These are phyloP conservation scores for Talaromyces verruculosus DNA, from an alignment of 2,329 filamentous ascomycete genomes.

Conservation along the genomic window DNA sequence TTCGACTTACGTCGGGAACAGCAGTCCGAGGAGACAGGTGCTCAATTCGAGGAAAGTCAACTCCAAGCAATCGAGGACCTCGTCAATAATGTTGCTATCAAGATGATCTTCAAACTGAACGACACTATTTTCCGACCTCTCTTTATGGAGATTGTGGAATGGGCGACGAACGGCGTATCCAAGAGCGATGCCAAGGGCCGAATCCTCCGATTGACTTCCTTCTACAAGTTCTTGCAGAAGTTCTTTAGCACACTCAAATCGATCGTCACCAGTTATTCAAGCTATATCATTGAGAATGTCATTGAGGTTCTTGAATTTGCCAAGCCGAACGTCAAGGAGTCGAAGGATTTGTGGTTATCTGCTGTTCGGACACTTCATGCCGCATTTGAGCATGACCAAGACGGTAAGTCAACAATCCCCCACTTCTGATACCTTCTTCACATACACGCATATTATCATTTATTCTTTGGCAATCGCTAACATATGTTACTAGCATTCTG, in stretches of 20 bases:
- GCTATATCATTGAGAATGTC: constrained; percentile 76
- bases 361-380: constrained; percentile 70
- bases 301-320: constrained; percentile 59
- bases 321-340: constrained; percentile 45
- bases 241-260: constrained; percentile 89
- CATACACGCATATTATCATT: background rate
- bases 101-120: constrained; percentile 96
- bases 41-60: constrained; percentile 44
- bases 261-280: constrained; percentile 88
- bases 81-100: constrained; percentile 70
- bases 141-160: constrained; percentile 82
- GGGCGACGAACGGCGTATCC: constrained; percentile 63
- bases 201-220: constrained; percentile 66
- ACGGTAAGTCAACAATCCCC: constrained; percentile 50
- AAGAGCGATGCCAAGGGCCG: constrained; percentile 62
- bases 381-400: constrained; percentile 85
- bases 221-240: constrained; percentile 75
- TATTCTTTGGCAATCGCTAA: background rate
- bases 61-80: constrained; percentile 61
- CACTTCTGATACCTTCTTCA: background rate
- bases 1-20: constrained; percentile 52
- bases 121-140: constrained; percentile 90
- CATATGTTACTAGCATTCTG: constrained; percentile 65
- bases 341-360: constrained; percentile 65
- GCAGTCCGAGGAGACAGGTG: constrained; percentile 35